phyloP scores from a whole-genome alignment of 2,329 filamentous ascomycete genomes.

The Colletotrichum zoysiae region DNA sequence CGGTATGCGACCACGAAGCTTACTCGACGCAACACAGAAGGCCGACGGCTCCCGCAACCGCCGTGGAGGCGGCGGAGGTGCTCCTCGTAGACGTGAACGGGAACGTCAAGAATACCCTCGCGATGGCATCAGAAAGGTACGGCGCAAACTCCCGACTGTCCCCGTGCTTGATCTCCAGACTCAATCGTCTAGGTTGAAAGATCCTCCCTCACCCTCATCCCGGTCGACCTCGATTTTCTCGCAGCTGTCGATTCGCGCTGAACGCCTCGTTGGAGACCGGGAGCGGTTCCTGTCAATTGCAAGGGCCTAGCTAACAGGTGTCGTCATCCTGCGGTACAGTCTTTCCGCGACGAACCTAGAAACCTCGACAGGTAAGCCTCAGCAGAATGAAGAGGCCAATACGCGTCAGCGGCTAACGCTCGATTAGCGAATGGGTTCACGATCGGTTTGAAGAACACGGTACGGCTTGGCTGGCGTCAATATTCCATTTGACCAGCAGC shows the following conservation, averaged over 20 bases:
- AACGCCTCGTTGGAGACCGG: constrained; percentile 33
- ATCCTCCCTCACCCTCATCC: constrained; percentile 42
- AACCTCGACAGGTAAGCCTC: constrained; percentile 76
- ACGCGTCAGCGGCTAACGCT: constrained; percentile 44
- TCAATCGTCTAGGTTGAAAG: constrained; percentile 40
- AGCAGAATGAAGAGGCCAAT: neutral
- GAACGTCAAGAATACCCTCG: constrained; percentile 70
- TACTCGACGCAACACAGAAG: constrained; percentile 35
- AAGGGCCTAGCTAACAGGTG: constrained; percentile 51
- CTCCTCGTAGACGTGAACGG: constrained; percentile 45
- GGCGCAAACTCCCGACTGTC: constrained; percentile 28
- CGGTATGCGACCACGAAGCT: constrained; percentile 17
- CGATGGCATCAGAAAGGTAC: constrained; percentile 92
- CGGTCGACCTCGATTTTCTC: constrained; percentile 30
- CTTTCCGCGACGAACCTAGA: constrained; percentile 71
- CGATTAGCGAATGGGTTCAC: constrained; percentile 88
- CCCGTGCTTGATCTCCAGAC: constrained; percentile 22
- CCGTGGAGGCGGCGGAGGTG: constrained; percentile 47
- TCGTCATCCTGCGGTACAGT: constrained; percentile 62
- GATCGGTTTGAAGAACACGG: constrained; percentile 86
- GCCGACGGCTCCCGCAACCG: constrained; percentile 53
- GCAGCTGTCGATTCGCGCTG: constrained; percentile 25
- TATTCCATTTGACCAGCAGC: neutral
- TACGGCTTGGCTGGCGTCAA: constrained; percentile 47
- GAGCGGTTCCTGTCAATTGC: constrained; percentile 32